These are phyloP conservation scores for Saksenaea vasiformis DNA, from an alignment of 371 early-diverging fungal species.

Conservation along the genomic window DNA sequence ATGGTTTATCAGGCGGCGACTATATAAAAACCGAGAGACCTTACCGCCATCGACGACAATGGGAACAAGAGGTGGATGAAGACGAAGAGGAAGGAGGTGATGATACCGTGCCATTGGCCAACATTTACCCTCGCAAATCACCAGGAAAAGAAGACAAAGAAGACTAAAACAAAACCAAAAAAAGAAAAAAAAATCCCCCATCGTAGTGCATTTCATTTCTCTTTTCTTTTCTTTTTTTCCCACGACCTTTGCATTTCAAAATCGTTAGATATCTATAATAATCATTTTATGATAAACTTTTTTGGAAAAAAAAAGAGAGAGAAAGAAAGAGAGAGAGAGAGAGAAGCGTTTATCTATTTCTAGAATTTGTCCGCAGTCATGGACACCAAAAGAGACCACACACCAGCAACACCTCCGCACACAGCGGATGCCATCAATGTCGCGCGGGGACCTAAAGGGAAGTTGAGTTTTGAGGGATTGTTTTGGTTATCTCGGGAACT, in stretches of 20 bases:
- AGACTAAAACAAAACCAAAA: not conserved
- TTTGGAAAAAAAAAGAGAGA: no score
- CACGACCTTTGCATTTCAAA: no score
- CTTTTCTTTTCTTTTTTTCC: no score
- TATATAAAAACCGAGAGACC: constrained; percentile 8
- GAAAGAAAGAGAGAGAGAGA: no score
- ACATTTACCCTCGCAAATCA: not conserved
- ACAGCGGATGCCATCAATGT: constrained; percentile 60
- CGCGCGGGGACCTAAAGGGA: constrained; percentile 56
- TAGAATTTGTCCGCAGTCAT: constrained; percentile 28
- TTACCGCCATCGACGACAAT: constrained; percentile 18
- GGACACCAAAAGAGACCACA: constrained; percentile 46
- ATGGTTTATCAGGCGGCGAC: constrained; percentile 26
- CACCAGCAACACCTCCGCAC: constrained; percentile 60
- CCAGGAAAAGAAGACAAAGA: constrained; percentile 4
- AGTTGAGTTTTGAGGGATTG: no score
- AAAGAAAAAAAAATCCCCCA: no score
- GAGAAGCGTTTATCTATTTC: constrained; percentile 14
- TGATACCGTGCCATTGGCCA: constrained; percentile 3
- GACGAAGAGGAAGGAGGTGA: constrained; percentile 32
- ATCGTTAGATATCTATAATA: no score
- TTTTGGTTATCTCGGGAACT: constrained; percentile 16
- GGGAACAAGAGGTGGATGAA: constrained; percentile 24
- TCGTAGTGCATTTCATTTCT: no score
- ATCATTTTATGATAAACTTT: no score